These are phyloP conservation scores for Mortierella sp. DNA, from an alignment of 371 early-diverging fungal genomes.

Conservation along the genomic window DNA sequence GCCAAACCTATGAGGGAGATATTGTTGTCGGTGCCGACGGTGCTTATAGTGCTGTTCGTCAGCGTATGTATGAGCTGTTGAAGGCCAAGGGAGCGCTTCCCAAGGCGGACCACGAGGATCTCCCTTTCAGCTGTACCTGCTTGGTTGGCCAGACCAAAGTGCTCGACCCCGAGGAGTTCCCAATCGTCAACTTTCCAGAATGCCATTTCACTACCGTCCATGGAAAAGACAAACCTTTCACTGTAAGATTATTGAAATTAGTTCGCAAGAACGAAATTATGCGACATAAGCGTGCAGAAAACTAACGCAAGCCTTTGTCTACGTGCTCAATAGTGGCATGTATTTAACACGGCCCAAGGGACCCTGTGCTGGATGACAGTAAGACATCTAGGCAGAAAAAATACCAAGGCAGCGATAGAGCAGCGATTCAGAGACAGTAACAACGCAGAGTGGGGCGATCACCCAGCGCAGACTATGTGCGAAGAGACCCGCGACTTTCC, in stretches of 20 bases:
- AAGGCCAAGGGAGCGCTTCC: slow-evolving; percentile 1
- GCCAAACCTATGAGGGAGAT: background rate
- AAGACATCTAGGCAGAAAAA: background rate
- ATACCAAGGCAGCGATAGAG: background rate
- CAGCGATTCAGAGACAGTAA: background rate
- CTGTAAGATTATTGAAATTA: background rate
- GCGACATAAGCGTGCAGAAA: background rate
- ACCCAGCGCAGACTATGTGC: background rate
- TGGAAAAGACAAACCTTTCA: slow-evolving; percentile 8
- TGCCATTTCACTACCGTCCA: background rate
- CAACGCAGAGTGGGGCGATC: background rate
- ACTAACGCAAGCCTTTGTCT: background rate
- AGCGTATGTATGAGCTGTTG: slow-evolving; percentile 2
- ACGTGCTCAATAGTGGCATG: background rate
- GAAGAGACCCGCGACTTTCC: background rate
- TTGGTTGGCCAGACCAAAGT: slow-evolving; percentile 14
- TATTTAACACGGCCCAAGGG: background rate
- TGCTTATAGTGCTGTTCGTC: slow-evolving; percentile 22
- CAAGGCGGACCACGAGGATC: background rate
- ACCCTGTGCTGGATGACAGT: background rate
- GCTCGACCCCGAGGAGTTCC: slow-evolving; percentile 5
- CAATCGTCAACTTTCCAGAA: background rate
- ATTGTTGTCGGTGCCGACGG: slow-evolving; percentile 25
- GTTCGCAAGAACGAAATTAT: no score
- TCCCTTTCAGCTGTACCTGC: slow-evolving; percentile 13